A percentile compares a stretch with the other conserved stretches of the same genome.
Conservation (phyloP, 2,329 filamentous ascomycete species). For the Aspergillus sp. region DNA sequence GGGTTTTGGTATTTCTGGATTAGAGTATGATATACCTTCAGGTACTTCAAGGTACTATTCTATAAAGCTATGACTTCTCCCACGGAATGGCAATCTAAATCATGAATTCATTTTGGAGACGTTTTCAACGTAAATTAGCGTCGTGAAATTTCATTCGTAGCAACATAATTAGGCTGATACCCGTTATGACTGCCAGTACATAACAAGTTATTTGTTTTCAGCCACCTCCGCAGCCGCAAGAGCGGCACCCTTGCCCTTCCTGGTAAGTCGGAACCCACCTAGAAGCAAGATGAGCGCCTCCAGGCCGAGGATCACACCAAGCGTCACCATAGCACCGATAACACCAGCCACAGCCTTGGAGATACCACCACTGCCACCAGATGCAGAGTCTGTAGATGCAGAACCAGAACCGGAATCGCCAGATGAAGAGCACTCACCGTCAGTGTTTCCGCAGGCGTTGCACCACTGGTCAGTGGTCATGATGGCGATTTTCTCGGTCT, state of each 20-base stretch:
- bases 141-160: background rate
- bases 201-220: conserved; percentile 19
- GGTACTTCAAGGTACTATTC: background rate
- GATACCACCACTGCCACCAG: conserved; percentile 48
- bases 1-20: conserved; percentile 31
- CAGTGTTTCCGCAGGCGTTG: conserved; percentile 69
- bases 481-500: conserved; percentile 68
- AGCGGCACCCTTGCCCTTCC: conserved; percentile 43
- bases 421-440: conserved; percentile 61
- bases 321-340: conserved; percentile 69
- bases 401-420: conserved; percentile 28
- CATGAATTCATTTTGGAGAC: background rate
- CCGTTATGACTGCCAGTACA: background rate
- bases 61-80: background rate
- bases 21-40: background rate
- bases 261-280: conserved; percentile 59
- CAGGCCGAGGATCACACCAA: conserved; percentile 62
- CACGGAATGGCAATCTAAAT: background rate
- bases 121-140: background rate
- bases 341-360: conserved; percentile 75
- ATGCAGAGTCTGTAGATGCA: conserved; percentile 20
- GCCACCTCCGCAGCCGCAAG: conserved; percentile 15
- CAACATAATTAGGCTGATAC: background rate
- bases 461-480: conserved; percentile 70
- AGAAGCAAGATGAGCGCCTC: conserved; percentile 55